Evolutionary conservation across 2,329 filamentous ascomycete genomes (phyloP).

Genomic region (Sclerotinia minor): DNA sequence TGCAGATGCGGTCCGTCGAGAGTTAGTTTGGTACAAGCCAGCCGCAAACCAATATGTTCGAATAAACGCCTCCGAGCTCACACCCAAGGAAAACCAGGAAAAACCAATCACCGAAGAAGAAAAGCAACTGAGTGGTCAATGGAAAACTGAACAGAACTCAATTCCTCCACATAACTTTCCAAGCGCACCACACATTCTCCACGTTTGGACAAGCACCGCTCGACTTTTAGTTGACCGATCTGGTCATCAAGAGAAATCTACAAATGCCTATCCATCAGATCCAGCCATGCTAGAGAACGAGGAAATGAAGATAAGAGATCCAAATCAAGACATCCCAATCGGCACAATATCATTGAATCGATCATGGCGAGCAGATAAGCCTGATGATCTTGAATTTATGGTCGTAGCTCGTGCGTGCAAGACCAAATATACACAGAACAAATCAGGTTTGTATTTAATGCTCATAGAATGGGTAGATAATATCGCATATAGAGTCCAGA

Average conservation of each 20-base stretch:
- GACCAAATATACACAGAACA: neutral
- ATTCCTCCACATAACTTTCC: neutral
- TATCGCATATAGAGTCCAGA: constrained; percentile 12
- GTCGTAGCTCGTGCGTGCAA: neutral
- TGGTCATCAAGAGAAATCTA: neutral
- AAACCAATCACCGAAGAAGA: neutral
- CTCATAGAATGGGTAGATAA: constrained; percentile 8
- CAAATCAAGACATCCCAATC: neutral
- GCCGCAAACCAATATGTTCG: neutral
- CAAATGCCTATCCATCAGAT: neutral
- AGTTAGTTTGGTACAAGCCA: constrained; percentile 16
- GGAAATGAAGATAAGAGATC: neutral
- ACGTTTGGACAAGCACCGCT: constrained; percentile 1
- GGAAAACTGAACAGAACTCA: neutral
- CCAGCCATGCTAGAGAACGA: neutral
- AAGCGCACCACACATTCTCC: neutral
- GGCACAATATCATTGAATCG: neutral
- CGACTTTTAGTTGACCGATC: neutral
- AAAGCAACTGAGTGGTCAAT: neutral
- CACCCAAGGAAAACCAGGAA: neutral
- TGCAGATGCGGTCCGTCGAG: neutral
- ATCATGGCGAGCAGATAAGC: neutral
- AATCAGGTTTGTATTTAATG: constrained; percentile 9
- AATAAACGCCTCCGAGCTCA: neutral
- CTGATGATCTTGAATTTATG: constrained; percentile 7